Evolutionary conservation across 169 alveolate species (phyloP).

Genomic region (Neospora caninum): DNA sequence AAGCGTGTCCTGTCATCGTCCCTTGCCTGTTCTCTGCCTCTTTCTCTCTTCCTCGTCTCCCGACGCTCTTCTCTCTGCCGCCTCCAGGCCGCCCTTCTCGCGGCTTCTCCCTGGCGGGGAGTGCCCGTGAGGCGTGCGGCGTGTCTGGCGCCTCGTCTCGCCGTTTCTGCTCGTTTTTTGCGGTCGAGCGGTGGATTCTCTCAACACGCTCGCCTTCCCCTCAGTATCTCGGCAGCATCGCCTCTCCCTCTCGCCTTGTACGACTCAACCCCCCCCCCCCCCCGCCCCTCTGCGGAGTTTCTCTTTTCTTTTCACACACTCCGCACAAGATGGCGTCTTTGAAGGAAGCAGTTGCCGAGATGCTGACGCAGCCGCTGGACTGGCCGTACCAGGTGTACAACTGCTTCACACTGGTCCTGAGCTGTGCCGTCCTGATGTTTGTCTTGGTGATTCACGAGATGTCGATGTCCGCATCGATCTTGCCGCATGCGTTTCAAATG

Average conservation of each 20-base stretch:
- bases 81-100: not conserved
- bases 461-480: slow-evolving; percentile 62
- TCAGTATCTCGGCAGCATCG: not conserved
- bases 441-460: slow-evolving; percentile 57
- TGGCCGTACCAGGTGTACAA: slow-evolving; percentile 66
- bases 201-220: not conserved
- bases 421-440: slow-evolving; percentile 46
- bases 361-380: not conserved
- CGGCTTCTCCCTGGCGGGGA: not conserved
- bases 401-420: slow-evolving; percentile 56
- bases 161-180: too few species aligned
- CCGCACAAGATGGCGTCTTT: not conserved
- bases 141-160: too few species aligned
- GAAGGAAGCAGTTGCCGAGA: not conserved
- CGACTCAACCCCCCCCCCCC: not conserved
- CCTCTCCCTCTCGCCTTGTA: not conserved
- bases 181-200: too few species aligned
- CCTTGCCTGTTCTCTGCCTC: not conserved
- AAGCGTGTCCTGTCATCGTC: not conserved
- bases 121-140: too few species aligned
- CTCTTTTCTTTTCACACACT: not conserved
- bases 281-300: not conserved
- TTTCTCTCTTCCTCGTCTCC: not conserved
- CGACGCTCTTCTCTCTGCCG: not conserved
- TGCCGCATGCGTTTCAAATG: slow-evolving; percentile 67